Evolutionary conservation across 2,329 filamentous ascomycete species (phyloP), one percentile per base, ranked within the genome.

Genomic region (Ophiostoma triangulosporum): DNA sequence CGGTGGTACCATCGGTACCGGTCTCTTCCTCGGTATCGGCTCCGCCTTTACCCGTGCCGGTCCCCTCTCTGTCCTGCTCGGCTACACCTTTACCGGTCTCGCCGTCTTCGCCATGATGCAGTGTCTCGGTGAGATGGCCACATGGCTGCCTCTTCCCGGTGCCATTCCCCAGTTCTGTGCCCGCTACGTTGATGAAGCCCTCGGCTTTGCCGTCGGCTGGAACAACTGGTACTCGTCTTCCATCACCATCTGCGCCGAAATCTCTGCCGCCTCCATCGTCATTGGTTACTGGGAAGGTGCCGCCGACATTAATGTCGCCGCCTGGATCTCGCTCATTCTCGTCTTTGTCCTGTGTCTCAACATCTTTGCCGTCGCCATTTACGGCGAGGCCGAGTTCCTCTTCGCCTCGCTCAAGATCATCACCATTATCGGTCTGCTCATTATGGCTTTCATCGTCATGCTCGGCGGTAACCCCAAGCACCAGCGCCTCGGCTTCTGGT

Each of bases 71-170:
- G 62, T 70, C 35, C 64, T 71, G 12, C 62, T 77, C 45, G 64
- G 70, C 56, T 69, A 70, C 59, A 68, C 68, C 59, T 59, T 66
- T 12, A 69, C 75, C 54, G 66, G 76, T 50, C 65, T 70, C 48
- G 67, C 72, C 43, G 58, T 75, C 61, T 65, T 75, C 54, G 68
- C 66, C 59, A 64, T 66, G 52, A 66, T 72, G 58, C 57, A 60
- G 56, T 57, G 54, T 61, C 74, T 82, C 53, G 73, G 72, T 20
- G 76, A 80, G 64, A 77, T 83, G 69, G 77, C 78, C 22, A 73
- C 80, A 31, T 82, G 78, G 69, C 72, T 84, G 51, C 77, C 80
- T 3, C 65, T 81, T 57, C 69, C 77, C 27, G 73, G 75, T n/a
- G 73, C 73, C 5, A 71, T 77, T 7, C 69, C 73, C 5, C 64